These are phyloP conservation scores for Lentinula novae-zelandiae DNA, from an alignment of 1,284 basidiomycete species.

Conservation along the genomic window DNA sequence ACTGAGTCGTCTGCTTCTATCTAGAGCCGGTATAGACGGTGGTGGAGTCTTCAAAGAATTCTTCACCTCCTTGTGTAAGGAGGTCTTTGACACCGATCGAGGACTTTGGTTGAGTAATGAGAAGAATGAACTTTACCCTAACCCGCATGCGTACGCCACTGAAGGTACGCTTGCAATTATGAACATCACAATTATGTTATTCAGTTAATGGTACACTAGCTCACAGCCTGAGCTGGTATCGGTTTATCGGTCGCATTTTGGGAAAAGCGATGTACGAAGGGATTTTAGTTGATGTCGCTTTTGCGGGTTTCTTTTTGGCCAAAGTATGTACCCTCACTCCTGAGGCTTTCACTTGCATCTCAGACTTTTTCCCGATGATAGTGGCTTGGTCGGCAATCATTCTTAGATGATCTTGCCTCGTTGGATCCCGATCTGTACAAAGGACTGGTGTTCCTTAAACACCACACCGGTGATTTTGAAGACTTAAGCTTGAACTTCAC, in stretches of 20 bases:
- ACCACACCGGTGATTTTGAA: slow-evolving; percentile 85
- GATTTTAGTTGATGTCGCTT: slow-evolving; percentile 93
- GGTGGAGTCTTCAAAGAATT: slow-evolving; percentile 99
- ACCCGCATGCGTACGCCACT: slow-evolving; percentile 85
- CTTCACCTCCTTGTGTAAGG: slow-evolving; percentile 85
- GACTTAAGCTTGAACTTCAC: slow-evolving; percentile 94
- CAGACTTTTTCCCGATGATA: slow-evolving; percentile 24
- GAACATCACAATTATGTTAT: not conserved
- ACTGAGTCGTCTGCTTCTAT: slow-evolving; percentile 1
- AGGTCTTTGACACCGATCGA: slow-evolving; percentile 92
- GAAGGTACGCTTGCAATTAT: slow-evolving; percentile 54
- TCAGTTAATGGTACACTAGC: slow-evolving; percentile 36
- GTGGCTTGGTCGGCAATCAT: slow-evolving; percentile 89
- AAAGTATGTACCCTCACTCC: slow-evolving; percentile 49
- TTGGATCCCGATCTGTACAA: slow-evolving; percentile 93
- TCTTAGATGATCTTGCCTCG: slow-evolving; percentile 86
- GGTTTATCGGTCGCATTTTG: slow-evolving; percentile 89
- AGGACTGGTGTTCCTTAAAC: slow-evolving; percentile 90
- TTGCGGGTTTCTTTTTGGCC: slow-evolving; percentile 93
- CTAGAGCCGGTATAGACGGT: slow-evolving; percentile 87
- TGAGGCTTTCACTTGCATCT: not conserved
- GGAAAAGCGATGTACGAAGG: slow-evolving; percentile 98
- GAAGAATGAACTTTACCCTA: slow-evolving; percentile 93
- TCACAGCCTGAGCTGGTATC: slow-evolving; percentile 89
- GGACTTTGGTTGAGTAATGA: slow-evolving; percentile 91